phyloP scores from a whole-genome alignment of 1,284 basidiomycete species.

The Caloboletus firmus region DNA sequence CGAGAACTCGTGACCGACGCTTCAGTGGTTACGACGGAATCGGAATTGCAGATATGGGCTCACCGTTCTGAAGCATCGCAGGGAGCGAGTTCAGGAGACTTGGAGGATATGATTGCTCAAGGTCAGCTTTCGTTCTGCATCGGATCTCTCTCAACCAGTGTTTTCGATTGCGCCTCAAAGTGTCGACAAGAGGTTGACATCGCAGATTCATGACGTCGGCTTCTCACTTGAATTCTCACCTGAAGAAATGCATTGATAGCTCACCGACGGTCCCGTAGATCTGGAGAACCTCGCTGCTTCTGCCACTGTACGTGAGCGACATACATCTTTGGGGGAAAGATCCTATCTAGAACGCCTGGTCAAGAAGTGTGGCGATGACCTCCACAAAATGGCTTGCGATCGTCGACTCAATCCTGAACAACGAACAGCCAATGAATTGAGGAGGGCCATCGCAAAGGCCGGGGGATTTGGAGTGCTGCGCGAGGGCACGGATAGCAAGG shows the following conservation, averaged over 20 bases:
- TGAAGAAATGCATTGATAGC: neutral
- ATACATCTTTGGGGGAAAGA: conserved; percentile 70
- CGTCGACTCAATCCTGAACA: conserved; percentile 81
- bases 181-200: neutral
- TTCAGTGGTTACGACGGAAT: conserved; percentile 8
- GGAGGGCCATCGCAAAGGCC: conserved; percentile 56
- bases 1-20: conserved; percentile 35
- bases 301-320: conserved; percentile 52
- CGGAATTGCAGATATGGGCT: conserved; percentile 24
- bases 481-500: neutral
- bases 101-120: conserved; percentile 28
- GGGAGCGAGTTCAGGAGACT: neutral
- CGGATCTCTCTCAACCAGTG: neutral
- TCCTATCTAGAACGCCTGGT: conserved; percentile 71
- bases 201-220: neutral
- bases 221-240: neutral
- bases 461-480: conserved; percentile 35
- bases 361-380: conserved; percentile 70
- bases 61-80: conserved; percentile 1
- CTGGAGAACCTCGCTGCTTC: conserved; percentile 48
- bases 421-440: conserved; percentile 83
- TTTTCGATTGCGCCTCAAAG: neutral
- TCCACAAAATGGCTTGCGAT: conserved; percentile 79
- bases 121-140: conserved; percentile 34
- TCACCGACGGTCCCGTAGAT: conserved; percentile 33